Evolutionary conservation across 306 rosid genomes (phyloP).

Genomic region (Rubus parviflorus): DNA sequence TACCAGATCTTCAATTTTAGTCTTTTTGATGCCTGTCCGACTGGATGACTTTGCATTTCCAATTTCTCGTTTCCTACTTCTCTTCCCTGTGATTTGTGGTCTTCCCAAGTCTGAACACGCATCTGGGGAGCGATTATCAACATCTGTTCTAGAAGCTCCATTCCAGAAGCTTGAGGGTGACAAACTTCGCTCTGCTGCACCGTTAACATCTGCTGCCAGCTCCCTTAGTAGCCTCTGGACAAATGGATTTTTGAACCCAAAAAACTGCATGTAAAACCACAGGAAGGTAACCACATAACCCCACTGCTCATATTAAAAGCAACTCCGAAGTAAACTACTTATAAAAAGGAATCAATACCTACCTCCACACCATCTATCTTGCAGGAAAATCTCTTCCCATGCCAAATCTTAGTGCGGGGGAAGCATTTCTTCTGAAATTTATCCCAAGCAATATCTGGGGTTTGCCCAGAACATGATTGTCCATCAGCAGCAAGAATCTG

Average conservation of each 20-base stretch:
- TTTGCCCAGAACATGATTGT: slow-evolving; percentile 66
- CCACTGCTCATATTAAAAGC: background rate
- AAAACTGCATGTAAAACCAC: slow-evolving; percentile 54
- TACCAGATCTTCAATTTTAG: slow-evolving; percentile 38
- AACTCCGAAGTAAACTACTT: background rate
- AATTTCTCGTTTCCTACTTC: slow-evolving; percentile 49
- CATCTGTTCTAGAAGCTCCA: slow-evolving; percentile 35
- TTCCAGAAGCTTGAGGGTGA: slow-evolving; percentile 36
- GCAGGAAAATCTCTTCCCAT: slow-evolving; percentile 74
- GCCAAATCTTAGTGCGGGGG: slow-evolving; percentile 63
- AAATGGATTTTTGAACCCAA: slow-evolving; percentile 79
- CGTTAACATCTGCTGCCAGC: slow-evolving; percentile 61
- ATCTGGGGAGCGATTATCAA: slow-evolving; percentile 29
- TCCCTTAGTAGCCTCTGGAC: slow-evolving; percentile 78
- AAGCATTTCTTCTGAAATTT: slow-evolving; percentile 67
- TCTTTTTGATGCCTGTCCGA: slow-evolving; percentile 34
- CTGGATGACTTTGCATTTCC: slow-evolving; percentile 29
- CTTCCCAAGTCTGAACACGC: slow-evolving; percentile 30
- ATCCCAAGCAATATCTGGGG: slow-evolving; percentile 81
- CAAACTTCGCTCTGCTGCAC: slow-evolving; percentile 45
- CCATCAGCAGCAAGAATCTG: slow-evolving; percentile 77
- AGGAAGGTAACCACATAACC: background rate
- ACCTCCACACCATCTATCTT: slow-evolving; percentile 94
- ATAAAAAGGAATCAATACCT: slow-evolving; percentile 7
- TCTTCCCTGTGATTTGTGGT: slow-evolving; percentile 50